Base-by-base conservation (phyloP, 2,329 filamentous ascomycete genomes). In the Magnaporthiopsis poae region DNA sequence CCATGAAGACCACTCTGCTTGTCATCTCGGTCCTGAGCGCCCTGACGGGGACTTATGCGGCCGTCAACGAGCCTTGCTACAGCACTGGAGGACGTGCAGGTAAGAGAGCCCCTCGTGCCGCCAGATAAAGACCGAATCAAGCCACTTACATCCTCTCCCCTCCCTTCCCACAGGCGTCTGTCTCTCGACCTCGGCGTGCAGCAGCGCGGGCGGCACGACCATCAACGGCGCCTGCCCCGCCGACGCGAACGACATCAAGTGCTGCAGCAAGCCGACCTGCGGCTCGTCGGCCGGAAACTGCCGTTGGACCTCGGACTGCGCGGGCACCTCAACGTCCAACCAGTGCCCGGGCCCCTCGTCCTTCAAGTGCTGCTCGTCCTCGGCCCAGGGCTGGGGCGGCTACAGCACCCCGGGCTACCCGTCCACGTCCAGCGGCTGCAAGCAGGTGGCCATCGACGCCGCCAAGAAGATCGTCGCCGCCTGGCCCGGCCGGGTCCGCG, bases 221-320 rank as follows among this genome's bases (percentile, higher is more conserved):
- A 74, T 77, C 68, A 69, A 71, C 36, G 76, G 76, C 25, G 76
- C 73, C 39, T 81, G 79, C 68, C 78, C 78, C 5, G 69, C 72
- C 27, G 77, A 79, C 68, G 68, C 75, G 1, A 70, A 71, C 66
- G 70, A 76, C 71, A 71, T 81, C 65, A 75, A 76, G 67, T 81
- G 79, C 74, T 81, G 79, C 73, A 76, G 74, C 70, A 80, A 80
- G 68, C 68, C 77, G 3, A 65, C 68, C 2, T 81, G 79, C 69
- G 71, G 71, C 60, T 71, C 73, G 25, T 62, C 67, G 46, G 66
- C 63, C 4, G 77, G 77, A 61, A 77, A 77, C 71, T 80, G 78
- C 67, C 74, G 75, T 67, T 80, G 75, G 75, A 66, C 68, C 1
- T 75, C 73, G 36, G 76, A 79, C 71, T 80, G 78, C 67, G 73